These are phyloP conservation scores for Beauveria rudraprayagi DNA, from an alignment of 2,329 filamentous ascomycete species.

Conservation along the genomic window DNA sequence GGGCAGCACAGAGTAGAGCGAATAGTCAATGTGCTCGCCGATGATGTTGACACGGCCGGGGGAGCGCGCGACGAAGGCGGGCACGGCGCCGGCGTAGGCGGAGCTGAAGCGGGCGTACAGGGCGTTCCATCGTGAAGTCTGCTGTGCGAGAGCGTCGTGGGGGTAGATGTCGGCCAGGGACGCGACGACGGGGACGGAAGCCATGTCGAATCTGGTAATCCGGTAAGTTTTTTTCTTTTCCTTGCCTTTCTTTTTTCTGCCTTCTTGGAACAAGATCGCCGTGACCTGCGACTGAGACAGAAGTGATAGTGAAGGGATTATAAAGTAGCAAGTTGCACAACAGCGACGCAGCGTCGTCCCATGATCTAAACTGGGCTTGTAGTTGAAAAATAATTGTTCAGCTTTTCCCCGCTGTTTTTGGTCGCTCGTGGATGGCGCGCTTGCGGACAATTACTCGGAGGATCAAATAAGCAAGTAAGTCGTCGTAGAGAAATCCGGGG, in stretches of 20 bases:
- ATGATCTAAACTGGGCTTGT: neutral
- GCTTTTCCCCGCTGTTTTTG: constrained; percentile 4
- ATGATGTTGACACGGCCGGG: constrained; percentile 97
- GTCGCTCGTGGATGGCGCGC: constrained; percentile 1
- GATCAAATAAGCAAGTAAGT: neutral
- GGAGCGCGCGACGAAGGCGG: constrained; percentile 79
- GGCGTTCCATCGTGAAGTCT: constrained; percentile 67
- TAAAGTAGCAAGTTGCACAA: too few species aligned
- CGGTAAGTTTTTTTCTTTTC: neutral
- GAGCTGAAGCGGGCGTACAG: constrained; percentile 64
- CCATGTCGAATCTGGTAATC: neutral
- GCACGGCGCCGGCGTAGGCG: constrained; percentile 53
- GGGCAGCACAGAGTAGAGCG: constrained; percentile 87
- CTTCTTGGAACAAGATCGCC: neutral
- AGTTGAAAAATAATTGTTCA: neutral
- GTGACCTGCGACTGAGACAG: too few species aligned
- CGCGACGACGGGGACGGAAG: constrained; percentile 61
- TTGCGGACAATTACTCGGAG: constrained; percentile 12
- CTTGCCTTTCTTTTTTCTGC: neutral
- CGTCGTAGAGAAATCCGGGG: neutral
- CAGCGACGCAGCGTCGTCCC: neutral
- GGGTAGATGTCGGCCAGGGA: constrained; percentile 80
- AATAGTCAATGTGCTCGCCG: constrained; percentile 98
- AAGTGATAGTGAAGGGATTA: too few species aligned
- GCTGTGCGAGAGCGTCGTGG: constrained; percentile 56